Evolutionary conservation across 2,329 filamentous ascomycete species (phyloP).

Genomic region (Aureobasidium sp.): DNA sequence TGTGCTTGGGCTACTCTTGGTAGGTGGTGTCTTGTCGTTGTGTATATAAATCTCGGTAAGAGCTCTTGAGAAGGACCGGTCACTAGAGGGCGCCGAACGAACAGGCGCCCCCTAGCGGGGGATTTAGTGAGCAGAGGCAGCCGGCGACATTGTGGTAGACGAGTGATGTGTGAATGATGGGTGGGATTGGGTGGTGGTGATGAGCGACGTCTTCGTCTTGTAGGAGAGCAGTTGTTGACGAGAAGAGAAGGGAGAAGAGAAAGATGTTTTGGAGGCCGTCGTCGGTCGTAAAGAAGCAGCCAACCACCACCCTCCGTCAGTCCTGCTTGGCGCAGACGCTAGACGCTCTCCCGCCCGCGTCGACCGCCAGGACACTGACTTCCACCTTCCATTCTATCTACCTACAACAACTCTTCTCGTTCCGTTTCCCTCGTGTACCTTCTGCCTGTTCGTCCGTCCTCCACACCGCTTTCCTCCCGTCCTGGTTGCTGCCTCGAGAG

Average conservation of each 20-base stretch:
- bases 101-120: constrained; percentile 24
- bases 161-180: constrained; percentile 19
- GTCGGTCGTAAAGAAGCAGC: neutral
- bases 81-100: constrained; percentile 22
- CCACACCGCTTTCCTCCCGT: neutral
- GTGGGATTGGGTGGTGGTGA: constrained; percentile 13
- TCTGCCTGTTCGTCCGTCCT: neutral
- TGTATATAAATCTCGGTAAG: constrained; percentile 25
- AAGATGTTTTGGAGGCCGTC: neutral
- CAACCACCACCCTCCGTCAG: constrained; percentile 5
- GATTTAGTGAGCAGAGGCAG: constrained; percentile 28
- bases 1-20: constrained; percentile 3
- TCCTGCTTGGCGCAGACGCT: constrained; percentile 7
- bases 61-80: constrained; percentile 20
- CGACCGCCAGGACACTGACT: too few species aligned
- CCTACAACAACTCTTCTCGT: neutral
- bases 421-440: neutral
- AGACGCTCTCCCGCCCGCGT: neutral
- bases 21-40: constrained; percentile 19
- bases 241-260: constrained; percentile 8
- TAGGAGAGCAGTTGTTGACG: neutral
- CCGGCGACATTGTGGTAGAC: constrained; percentile 28
- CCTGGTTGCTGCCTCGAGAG: neutral
- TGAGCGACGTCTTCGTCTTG: constrained; percentile 18
- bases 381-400: neutral